Base-by-base conservation (phyloP, 805 yeast species). In the Metschnikowia santaceciliae region DNA sequence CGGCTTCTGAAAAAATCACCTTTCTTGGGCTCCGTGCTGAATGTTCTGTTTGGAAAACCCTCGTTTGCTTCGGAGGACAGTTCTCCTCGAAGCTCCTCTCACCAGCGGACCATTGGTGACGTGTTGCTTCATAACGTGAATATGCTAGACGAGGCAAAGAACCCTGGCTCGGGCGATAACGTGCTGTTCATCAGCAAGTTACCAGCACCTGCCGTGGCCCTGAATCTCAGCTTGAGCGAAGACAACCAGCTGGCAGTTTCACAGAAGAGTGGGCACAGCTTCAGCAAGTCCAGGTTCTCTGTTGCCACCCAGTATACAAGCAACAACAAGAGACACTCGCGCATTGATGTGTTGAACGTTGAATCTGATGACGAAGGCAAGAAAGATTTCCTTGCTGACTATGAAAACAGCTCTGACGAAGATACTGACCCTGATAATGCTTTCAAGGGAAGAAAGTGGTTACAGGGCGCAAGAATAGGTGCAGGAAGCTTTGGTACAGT, bases 401-500 rank as follows among this genome's bases (percentile, higher is more conserved):
- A 46, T 42, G 75, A 70, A 38, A 71, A 71, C 4, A 80, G 74
- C 23, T 64, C 69, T 3, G 73, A 69, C 38, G 64, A 54, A 13
- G 63, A 59, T 17, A 61, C 60, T 11, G 60, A 53, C 14, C 53
- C 63, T 42, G 3, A 77, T 82, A 36, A 52, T 32, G 47, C 49
- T 32, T 42, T 49, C 10, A 54, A 52, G 2, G 56, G 56, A 8
- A 37, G 46, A 33, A 81, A 88, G 40, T 94, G 99, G 99, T 77
- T 90, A 41, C 87, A 87, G 60, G 99, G 99, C 43, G 88, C 96
- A 0, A 75, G 90, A 43, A 90, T 94, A 56, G 99, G 99, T 0
- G 84, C 92, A 8, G 99, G 99, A 2, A 85, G 95, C 53, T 94
- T 90, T 74, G 99, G 98, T 32, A 84, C 89, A 1, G 99, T 94